These are phyloP conservation scores for Fusarium duplospermum DNA, from an alignment of 2,329 filamentous ascomycete species.

Conservation along the genomic window DNA sequence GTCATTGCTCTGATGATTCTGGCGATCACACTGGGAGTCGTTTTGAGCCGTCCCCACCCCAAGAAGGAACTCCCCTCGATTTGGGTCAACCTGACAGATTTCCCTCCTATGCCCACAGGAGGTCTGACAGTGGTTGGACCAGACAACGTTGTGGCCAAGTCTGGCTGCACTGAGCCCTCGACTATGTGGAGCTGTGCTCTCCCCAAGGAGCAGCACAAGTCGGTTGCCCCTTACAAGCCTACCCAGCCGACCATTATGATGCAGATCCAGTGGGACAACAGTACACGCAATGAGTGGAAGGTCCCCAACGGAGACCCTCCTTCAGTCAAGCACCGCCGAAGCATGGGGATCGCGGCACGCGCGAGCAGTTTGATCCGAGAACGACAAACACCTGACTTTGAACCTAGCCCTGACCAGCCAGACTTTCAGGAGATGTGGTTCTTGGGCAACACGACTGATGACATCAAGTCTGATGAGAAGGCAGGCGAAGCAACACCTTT, in stretches of 20 bases:
- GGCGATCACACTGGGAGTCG: slow-evolving; percentile 67
- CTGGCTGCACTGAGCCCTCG: slow-evolving; percentile 76
- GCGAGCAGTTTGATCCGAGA: slow-evolving; percentile 39
- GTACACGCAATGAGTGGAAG: slow-evolving; percentile 64
- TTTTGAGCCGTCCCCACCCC: slow-evolving; percentile 55
- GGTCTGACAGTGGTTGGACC: slow-evolving; percentile 82
- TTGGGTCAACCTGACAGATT: slow-evolving; percentile 89
- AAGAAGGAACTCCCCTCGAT: slow-evolving; percentile 53
- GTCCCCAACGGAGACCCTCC: slow-evolving; percentile 54
- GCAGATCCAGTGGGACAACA: slow-evolving; percentile 79
- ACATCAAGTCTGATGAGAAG: slow-evolving; percentile 73
- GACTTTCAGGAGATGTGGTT: slow-evolving; percentile 80
- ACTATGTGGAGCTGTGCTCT: slow-evolving; percentile 89
- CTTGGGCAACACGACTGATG: slow-evolving; percentile 87
- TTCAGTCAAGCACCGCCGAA: slow-evolving; percentile 39
- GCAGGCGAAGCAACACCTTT: slow-evolving; percentile 90
- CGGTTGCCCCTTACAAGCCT: slow-evolving; percentile 70
- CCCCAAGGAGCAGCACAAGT: slow-evolving; percentile 79
- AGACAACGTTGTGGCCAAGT: slow-evolving; percentile 71
- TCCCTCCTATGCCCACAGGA: slow-evolving; percentile 87
- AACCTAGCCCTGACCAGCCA: slow-evolving; percentile 68
- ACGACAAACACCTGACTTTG: slow-evolving; percentile 49
- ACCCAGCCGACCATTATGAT: slow-evolving; percentile 84
- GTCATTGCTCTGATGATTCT: slow-evolving; percentile 68
- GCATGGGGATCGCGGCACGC: slow-evolving; percentile 38